Conservation (phyloP, 768 basidiomycete species). For the Sarcodon aspratus region DNA sequence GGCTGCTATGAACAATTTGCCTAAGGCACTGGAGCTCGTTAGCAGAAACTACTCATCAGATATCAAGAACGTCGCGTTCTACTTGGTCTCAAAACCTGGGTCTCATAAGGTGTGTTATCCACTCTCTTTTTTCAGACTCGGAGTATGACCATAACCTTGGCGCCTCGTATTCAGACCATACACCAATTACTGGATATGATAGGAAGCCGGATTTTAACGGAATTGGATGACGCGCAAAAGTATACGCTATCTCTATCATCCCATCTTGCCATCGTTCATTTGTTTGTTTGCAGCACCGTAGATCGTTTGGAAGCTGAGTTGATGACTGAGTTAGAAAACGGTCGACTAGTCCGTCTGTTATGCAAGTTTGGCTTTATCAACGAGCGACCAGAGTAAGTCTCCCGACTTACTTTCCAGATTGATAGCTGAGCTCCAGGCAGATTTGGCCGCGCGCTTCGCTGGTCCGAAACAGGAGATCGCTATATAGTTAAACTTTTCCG, state of each 20-base stretch:
- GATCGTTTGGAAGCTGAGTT: constrained; percentile 81
- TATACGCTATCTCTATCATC: constrained; percentile 20
- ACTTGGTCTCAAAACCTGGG: constrained; percentile 61
- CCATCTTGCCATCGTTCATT: constrained; percentile 1
- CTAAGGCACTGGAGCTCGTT: constrained; percentile 66
- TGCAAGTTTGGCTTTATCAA: constrained; percentile 98
- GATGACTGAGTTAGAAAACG: constrained; percentile 87
- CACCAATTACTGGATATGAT: constrained; percentile 77
- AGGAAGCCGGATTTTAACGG: constrained; percentile 54
- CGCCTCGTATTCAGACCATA: constrained; percentile 38
- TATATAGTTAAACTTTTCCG: constrained; percentile 98
- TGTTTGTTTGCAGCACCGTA: constrained; percentile 38
- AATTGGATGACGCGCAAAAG: constrained; percentile 80
- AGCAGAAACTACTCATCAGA: constrained; percentile 68
- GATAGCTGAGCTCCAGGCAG: background rate
- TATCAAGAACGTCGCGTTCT: constrained; percentile 70
- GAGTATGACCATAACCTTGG: background rate
- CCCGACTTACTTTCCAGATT: background rate
- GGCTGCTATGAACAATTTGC: constrained; percentile 47
- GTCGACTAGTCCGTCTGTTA: constrained; percentile 76
- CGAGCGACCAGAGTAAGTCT: constrained; percentile 89
- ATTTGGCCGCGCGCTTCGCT: constrained; percentile 89
- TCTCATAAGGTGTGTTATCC: constrained; percentile 42
- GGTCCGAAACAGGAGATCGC: constrained; percentile 97
- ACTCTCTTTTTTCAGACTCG: background rate